Conservation (phyloP, 1,284 basidiomycete species). For the Termitomyces sp. region DNA sequence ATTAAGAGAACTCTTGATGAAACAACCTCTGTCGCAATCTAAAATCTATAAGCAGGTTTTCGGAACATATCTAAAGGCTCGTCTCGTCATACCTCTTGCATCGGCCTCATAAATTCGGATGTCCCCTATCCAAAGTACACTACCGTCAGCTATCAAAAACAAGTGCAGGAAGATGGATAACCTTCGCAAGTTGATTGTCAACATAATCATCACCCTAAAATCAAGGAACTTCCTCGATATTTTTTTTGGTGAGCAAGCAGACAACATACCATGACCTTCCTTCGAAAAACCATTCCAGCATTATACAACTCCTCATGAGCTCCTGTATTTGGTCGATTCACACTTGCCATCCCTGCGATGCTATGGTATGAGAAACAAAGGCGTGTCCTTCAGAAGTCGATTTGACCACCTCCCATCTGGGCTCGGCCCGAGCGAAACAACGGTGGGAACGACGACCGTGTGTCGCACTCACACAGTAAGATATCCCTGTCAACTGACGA, state of each 20-base stretch:
- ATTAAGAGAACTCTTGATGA: neutral
- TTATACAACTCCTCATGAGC: slow-evolving; percentile 36
- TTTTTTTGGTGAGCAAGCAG: neutral
- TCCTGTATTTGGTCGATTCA: slow-evolving; percentile 22
- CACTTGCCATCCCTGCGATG: slow-evolving; percentile 17
- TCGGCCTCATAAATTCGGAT: slow-evolving; percentile 39
- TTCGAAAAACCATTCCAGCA: slow-evolving; percentile 31
- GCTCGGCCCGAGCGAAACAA: neutral
- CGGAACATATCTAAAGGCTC: neutral
- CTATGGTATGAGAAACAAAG: neutral
- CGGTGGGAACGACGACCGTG: neutral
- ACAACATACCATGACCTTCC: slow-evolving; percentile 33
- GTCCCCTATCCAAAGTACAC: slow-evolving; percentile 21
- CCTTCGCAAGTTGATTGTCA: slow-evolving; percentile 32
- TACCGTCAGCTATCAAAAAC: neutral
- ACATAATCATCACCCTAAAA: slow-evolving; percentile 36
- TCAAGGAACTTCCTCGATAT: neutral
- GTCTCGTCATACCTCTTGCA: slow-evolving; percentile 30
- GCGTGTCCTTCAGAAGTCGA: neutral
- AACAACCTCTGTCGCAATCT: slow-evolving; percentile 34
- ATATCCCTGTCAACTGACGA: slow-evolving; percentile 2
- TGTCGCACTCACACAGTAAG: neutral
- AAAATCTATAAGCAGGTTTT: neutral
- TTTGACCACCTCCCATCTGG: neutral
- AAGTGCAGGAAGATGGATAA: slow-evolving; percentile 2